These are phyloP conservation scores for Petasospora rhodanensis DNA, from an alignment of 1,139 yeast genomes.

Conservation along the genomic window DNA sequence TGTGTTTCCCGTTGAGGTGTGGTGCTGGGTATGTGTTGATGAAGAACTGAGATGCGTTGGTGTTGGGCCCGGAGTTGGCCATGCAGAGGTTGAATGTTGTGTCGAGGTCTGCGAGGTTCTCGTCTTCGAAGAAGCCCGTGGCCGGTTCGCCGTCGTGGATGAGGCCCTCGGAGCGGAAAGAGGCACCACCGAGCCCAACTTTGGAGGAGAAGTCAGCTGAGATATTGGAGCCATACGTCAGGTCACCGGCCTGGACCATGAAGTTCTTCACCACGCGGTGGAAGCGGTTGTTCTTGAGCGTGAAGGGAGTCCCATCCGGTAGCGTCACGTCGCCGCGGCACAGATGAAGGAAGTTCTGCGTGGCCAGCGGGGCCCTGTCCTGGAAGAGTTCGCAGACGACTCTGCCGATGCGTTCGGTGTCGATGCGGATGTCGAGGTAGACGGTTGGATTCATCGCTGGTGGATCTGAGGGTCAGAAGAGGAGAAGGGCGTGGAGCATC, in stretches of 20 bases:
- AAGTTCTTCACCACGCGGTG: conserved; percentile 74
- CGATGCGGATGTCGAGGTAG: conserved; percentile 56
- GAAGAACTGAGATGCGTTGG: conserved; percentile 76
- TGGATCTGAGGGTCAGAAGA: too few species aligned
- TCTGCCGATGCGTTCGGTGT: conserved; percentile 48
- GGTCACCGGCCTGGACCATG: conserved; percentile 77
- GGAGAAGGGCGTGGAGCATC: too few species aligned
- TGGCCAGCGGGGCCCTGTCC: conserved; percentile 55
- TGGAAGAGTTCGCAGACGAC: conserved; percentile 51
- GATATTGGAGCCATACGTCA: conserved; percentile 34
- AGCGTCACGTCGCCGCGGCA: conserved; percentile 34
- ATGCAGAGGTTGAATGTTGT: conserved; percentile 55
- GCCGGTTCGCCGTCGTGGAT: conserved; percentile 21
- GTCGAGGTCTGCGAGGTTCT: conserved; percentile 47
- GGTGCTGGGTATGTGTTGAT: conserved; percentile 68
- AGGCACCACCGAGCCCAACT: conserved; percentile 52
- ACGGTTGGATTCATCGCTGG: conserved; percentile 30
- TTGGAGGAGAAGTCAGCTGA: conserved; percentile 28
- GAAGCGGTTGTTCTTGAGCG: conserved; percentile 46
- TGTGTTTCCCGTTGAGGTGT: conserved; percentile 70
- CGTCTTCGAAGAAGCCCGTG: conserved; percentile 50
- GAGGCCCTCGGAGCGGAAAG: conserved; percentile 31
- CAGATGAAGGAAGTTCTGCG: conserved; percentile 46
- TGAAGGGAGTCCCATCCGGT: conserved; percentile 21
- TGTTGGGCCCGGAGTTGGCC: conserved; percentile 64